These are phyloP conservation scores for Boletus vinaceobasis DNA, from an alignment of 768 basidiomycete species.

Conservation along the genomic window DNA sequence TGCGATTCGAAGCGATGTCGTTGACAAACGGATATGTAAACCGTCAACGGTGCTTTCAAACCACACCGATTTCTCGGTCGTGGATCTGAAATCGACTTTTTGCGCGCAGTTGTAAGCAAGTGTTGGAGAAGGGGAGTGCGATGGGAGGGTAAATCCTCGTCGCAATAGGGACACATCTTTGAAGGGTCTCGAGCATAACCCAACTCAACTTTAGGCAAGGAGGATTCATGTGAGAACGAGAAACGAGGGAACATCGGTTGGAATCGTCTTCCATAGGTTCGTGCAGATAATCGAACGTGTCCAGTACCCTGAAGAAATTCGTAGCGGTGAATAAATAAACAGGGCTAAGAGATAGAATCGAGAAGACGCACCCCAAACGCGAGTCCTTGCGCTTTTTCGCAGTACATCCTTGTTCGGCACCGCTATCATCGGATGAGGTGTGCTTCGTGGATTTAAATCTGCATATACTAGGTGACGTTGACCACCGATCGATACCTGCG, in stretches of 20 bases:
- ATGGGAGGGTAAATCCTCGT: conserved; percentile 57
- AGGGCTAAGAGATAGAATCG: conserved; percentile 6
- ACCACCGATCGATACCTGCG: conserved; percentile 34
- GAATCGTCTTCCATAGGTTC: conserved; percentile 39
- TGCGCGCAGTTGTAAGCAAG: conserved; percentile 49
- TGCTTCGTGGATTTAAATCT: conserved; percentile 25
- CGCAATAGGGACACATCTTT: conserved; percentile 79
- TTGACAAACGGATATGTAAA: conserved; percentile 69
- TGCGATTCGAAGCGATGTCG: conserved; percentile 75
- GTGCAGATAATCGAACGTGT: conserved; percentile 11
- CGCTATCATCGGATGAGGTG: conserved; percentile 34
- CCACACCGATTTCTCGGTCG: conserved; percentile 70
- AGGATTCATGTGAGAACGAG: neutral
- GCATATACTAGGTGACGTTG: conserved; percentile 16
- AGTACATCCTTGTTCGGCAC: conserved; percentile 21
- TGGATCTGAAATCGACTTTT: conserved; percentile 56
- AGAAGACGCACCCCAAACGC: conserved; percentile 8
- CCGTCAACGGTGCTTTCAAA: conserved; percentile 45
- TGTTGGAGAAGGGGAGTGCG: conserved; percentile 58
- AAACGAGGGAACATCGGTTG: conserved; percentile 8
- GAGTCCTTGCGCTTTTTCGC: conserved; percentile 35
- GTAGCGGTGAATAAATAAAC: conserved; percentile 1
- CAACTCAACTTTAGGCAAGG: conserved; percentile 47
- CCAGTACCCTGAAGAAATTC: conserved; percentile 7
- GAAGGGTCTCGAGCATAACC: conserved; percentile 55